Evolutionary conservation across 305 asterid genomes (phyloP).

Genomic region (Fraxinus sp.): DNA sequence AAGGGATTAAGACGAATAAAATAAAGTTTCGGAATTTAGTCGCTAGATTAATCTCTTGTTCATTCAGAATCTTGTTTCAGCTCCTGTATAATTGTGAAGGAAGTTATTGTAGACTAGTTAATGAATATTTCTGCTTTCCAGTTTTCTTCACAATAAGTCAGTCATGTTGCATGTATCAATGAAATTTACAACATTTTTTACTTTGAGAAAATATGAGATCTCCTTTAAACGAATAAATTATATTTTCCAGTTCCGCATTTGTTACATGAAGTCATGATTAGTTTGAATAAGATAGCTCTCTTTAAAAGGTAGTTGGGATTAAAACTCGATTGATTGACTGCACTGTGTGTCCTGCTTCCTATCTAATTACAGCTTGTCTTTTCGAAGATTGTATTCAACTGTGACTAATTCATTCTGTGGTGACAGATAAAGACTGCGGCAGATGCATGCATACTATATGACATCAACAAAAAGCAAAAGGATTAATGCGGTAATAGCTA

Average conservation of each 20-base stretch:
- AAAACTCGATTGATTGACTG: background rate
- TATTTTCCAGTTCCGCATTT: background rate
- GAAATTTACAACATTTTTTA: background rate
- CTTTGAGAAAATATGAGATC: background rate
- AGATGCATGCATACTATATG: conserved; percentile 75
- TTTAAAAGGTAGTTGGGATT: background rate
- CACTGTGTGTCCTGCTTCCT: background rate
- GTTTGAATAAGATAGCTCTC: background rate
- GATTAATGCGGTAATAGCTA: background rate
- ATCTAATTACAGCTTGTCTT: background rate
- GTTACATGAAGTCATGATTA: background rate
- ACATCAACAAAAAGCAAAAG: conserved; percentile 60
- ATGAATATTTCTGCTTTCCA: background rate
- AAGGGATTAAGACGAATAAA: too few species aligned
- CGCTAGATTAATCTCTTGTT: background rate
- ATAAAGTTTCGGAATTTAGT: background rate
- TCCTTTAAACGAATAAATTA: background rate
- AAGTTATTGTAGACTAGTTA: background rate
- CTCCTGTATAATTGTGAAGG: background rate
- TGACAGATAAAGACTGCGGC: conserved; percentile 87
- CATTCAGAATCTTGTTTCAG: background rate
- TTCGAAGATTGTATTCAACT: background rate
- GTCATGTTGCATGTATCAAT: background rate
- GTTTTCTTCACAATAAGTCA: background rate
- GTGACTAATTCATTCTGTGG: conserved; percentile 20